Conservation (phyloP, 2,329 filamentous ascomycete species). For the Microcera coccophila region DNA sequence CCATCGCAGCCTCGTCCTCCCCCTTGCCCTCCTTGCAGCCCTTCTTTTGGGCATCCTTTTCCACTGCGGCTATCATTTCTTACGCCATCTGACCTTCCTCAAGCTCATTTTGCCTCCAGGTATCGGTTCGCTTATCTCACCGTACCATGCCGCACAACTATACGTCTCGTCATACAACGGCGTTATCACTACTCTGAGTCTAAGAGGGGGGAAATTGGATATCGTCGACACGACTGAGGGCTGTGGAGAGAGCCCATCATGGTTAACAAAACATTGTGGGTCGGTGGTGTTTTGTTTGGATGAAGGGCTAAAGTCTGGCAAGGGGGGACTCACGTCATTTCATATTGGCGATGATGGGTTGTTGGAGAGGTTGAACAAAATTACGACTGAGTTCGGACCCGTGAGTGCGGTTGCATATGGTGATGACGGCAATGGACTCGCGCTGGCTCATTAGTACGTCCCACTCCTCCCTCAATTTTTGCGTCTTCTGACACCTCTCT, state of each 20-base stretch:
- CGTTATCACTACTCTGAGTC: constrained; percentile 45
- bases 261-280: constrained; percentile 53
- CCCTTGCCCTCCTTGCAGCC: constrained; percentile 5
- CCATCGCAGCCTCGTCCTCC: background rate
- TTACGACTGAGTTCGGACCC: constrained; percentile 38
- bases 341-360: constrained; percentile 34
- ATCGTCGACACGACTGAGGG: constrained; percentile 40
- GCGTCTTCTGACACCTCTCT: constrained; percentile 6
- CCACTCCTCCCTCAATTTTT: background rate
- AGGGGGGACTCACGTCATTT: constrained; percentile 47
- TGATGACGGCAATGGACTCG: constrained; percentile 36
- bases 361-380: constrained; percentile 36
- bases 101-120: background rate
- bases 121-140: background rate
- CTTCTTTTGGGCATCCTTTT: constrained; percentile 17
- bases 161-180: constrained; percentile 49
- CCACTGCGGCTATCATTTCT: constrained; percentile 15
- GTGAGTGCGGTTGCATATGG: constrained; percentile 45
- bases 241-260: constrained; percentile 55
- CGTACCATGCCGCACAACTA: constrained; percentile 21
- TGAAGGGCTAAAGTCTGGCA: constrained; percentile 46
- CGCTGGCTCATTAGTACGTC: constrained; percentile 46
- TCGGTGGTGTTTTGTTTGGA: constrained; percentile 57
- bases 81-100: background rate
- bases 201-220: constrained; percentile 37